Evolutionary conservation across 139 green algal genomes (phyloP).

Genomic region (Micromonas commoda): DNA sequence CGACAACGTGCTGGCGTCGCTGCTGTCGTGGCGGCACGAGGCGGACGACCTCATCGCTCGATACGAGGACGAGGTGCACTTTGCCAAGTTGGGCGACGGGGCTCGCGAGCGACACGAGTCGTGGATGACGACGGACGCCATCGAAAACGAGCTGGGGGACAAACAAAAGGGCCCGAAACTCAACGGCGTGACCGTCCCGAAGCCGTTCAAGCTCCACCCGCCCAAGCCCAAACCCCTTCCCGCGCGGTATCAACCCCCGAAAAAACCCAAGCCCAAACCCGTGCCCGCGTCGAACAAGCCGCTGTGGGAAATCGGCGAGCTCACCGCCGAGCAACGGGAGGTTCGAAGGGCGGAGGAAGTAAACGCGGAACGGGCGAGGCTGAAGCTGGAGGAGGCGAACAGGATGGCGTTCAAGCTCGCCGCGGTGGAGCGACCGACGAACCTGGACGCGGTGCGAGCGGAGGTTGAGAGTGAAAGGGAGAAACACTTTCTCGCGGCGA

Average conservation of each 20-base stretch:
- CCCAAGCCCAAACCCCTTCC: conserved; percentile 53
- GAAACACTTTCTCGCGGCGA: conserved; percentile 42
- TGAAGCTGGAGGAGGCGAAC: conserved; percentile 8
- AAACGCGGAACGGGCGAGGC: conserved; percentile 28
- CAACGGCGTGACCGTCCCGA: too few relatives aligned
- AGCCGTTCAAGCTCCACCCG: conserved; percentile 62
- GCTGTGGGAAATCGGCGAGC: conserved; percentile 40
- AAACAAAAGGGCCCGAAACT: too few relatives aligned
- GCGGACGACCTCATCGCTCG: conserved; percentile 38
- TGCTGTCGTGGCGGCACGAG: conserved; percentile 42
- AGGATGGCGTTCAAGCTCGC: conserved; percentile 56
- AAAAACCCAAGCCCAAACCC: conserved; percentile 28
- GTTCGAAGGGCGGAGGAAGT: conserved; percentile 43
- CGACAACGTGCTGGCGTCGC: conserved; percentile 29
- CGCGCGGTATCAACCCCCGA: conserved; percentile 42
- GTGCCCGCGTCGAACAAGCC: neutral
- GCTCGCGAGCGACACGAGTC: too few relatives aligned
- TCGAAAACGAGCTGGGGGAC: too few relatives aligned
- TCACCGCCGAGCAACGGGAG: conserved; percentile 56
- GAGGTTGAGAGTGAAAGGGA: conserved; percentile 43
- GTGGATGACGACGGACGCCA: conserved; percentile 26
- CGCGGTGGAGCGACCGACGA: conserved; percentile 53
- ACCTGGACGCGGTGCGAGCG: conserved; percentile 47
- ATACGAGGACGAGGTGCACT: conserved; percentile 51
- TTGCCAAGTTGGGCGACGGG: too few relatives aligned